Evolutionary conservation across 305 asterid genomes (phyloP).

Genomic region (Solanum hybrid): DNA sequence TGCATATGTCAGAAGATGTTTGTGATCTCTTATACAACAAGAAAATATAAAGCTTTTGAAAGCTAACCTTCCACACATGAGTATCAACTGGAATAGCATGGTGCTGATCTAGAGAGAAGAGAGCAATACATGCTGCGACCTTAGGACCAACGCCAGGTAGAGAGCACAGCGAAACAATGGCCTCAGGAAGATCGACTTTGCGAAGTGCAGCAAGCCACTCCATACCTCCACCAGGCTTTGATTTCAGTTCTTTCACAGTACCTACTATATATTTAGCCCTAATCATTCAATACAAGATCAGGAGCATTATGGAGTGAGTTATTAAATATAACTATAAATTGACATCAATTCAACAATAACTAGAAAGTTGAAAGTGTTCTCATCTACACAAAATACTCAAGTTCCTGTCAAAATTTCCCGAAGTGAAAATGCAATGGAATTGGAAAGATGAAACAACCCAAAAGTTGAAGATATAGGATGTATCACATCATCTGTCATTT

Average conservation of each 20-base stretch:
- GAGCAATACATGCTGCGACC: conserved; percentile 95
- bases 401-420: background rate
- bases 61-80: conserved; percentile 88
- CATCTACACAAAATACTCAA: background rate
- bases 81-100: conserved; percentile 96
- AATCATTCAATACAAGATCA: conserved; percentile 5
- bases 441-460: background rate
- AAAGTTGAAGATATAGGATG: background rate
- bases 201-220: conserved; percentile 90
- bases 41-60: background rate
- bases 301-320: background rate
- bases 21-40: background rate
- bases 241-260: conserved; percentile 59
- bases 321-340: background rate
- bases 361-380: background rate
- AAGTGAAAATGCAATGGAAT: background rate
- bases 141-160: conserved; percentile 99
- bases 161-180: conserved; percentile 49
- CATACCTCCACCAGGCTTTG: conserved; percentile 76
- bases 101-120: conserved; percentile 89
- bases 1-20: background rate
- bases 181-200: conserved; percentile 54
- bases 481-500: background rate
- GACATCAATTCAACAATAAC: background rate
- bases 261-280: conserved; percentile 94